phyloP scores from a whole-genome alignment of 805 yeast species.

The Metschnikowia amazonensis region DNA sequence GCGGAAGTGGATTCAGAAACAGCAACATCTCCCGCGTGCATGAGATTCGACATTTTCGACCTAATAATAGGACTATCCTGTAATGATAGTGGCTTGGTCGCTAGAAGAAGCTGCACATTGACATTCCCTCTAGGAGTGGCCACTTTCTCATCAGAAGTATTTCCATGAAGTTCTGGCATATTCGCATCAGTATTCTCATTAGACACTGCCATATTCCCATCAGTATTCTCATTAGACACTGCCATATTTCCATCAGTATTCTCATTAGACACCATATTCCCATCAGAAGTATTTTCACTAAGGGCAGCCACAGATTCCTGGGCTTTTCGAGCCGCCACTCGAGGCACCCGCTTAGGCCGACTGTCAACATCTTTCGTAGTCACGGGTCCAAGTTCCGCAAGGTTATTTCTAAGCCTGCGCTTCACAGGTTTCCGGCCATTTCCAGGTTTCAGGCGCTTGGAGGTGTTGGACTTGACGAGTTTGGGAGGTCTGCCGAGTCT shows the following conservation, averaged over 20 bases:
- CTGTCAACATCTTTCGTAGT: background rate
- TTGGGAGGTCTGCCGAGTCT: background rate
- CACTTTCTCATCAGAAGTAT: too few relatives aligned
- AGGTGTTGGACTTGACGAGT: background rate
- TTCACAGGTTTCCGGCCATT: background rate
- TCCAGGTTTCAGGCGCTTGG: background rate
- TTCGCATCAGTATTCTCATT: too few relatives aligned
- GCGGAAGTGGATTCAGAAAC: too few relatives aligned
- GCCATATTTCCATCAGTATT: too few relatives aligned
- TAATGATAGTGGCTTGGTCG: background rate
- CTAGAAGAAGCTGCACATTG: too few relatives aligned
- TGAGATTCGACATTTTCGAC: constrained; percentile 6
- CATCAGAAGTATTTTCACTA: background rate
- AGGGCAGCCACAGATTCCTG: constrained; percentile 4
- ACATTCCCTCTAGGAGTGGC: too few relatives aligned
- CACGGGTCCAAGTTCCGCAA: constrained; percentile 1
- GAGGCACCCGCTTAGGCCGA: constrained; percentile 1
- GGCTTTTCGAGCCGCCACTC: constrained; percentile 2
- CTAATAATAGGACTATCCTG: constrained; percentile 13
- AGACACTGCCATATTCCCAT: too few relatives aligned
- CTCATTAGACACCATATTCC: too few relatives aligned
- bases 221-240: too few relatives aligned
- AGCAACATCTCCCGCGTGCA: too few relatives aligned
- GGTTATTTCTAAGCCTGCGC: background rate
- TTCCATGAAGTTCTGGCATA: too few relatives aligned